Evolutionary conservation across 495 filamentous ascomycete species (phyloP), one percentile per base, ranked within the genome.

Genomic region (Neurospora sp.): DNA sequence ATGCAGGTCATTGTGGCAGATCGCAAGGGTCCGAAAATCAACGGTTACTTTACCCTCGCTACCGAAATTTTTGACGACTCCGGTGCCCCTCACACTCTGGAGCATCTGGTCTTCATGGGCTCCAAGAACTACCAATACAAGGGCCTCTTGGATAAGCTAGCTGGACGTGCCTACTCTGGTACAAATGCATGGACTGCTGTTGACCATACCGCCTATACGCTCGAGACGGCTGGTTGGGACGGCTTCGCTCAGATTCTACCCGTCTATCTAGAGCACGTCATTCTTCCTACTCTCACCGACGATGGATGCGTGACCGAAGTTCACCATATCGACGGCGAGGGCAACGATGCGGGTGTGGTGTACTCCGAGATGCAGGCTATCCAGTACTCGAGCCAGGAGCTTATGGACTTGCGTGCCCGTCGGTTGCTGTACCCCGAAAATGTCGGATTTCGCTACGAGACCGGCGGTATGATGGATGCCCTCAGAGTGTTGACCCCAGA

Each of bases 321-420:
- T 38, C 93, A 97, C 82, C 96, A 99, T 80, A 87, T 99, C 70
- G 93, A 99, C 80, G 94, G 93, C 42, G 86, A 90, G 72, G 96
- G 95, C 68, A 90, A 98, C 75, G 96, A 99, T 87, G 96, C 96
- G 37, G 96, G 94, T 74, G 96, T 99, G 4, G 96, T 98, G 22
- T 99, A 98, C 83, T 98, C 96, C 1, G 96, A 99, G 82, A 98
- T 99, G 96, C 96, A 99, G 80, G 96, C 89, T 12, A 89, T 96
- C 1, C 91, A 99, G 80, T 97, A 97, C 78, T 91, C 87, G 20
- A 88, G 90, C 73, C 82, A 83, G 16, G 92, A 97, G 79, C 88
- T 98, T 41, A 97, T 98, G 87, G 91, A 95, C 71, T 85, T 97
- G 70, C 85, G 86, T 73, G 90, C 92, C 37, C 88, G 90, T 22